phyloP scores from a whole-genome alignment of 106 monocot species.

The Apostasia ramifera region DNA sequence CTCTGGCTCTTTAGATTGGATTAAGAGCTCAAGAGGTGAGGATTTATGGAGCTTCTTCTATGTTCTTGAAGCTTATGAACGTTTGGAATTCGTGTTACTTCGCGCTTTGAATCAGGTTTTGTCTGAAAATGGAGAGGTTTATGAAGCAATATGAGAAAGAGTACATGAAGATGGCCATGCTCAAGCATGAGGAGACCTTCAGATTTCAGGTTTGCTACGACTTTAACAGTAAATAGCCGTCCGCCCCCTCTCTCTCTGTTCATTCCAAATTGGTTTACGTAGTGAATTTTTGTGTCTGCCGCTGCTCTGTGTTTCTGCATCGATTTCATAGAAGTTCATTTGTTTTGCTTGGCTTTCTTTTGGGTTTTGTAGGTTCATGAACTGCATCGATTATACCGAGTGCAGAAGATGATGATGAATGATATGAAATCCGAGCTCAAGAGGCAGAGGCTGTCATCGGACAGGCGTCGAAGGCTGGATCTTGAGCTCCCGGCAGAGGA shows the following conservation, averaged over 20 bases:
- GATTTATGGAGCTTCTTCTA: not conserved
- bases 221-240: not conserved
- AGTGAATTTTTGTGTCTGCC: too few relatives aligned
- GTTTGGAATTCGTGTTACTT: not conserved
- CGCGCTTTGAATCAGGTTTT: not conserved
- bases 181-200: constrained; percentile 61
- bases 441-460: constrained; percentile 10
- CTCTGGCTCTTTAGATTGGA: not conserved
- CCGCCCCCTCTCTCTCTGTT: too few relatives aligned
- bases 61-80: not conserved
- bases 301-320: too few relatives aligned
- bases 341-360: too few relatives aligned
- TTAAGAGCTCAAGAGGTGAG: not conserved
- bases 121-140: constrained; percentile 25
- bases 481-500: constrained; percentile 16
- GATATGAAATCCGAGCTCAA: constrained; percentile 29
- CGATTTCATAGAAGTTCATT: too few relatives aligned
- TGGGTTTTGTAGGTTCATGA: constrained; percentile 31
- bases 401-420: constrained; percentile 49
- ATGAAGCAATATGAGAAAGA: constrained; percentile 38
- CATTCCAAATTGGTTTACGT: too few relatives aligned
- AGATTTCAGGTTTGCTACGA: constrained; percentile 33
- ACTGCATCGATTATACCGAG: constrained; percentile 48
- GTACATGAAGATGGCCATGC: constrained; percentile 50
- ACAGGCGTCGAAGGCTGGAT: constrained; percentile 7